Conservation (phyloP, 306 rosid species). For the Castanopsis chinensis region DNA sequence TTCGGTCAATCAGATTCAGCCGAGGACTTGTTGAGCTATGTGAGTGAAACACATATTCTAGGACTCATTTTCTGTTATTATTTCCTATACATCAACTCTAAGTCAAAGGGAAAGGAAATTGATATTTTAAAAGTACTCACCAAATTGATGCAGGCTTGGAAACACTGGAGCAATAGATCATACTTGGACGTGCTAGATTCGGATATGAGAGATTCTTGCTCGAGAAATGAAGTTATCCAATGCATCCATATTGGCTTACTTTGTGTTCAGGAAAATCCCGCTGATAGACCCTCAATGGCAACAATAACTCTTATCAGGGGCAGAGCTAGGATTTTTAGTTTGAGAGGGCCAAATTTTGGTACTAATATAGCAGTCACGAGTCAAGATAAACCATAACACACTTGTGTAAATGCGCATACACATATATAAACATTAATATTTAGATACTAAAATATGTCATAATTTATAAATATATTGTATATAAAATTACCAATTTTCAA, state of each 20-base stretch:
- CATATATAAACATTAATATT: no score
- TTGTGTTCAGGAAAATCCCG: conserved; percentile 33
- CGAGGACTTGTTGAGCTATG: background rate
- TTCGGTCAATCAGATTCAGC: background rate
- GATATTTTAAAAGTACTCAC: background rate
- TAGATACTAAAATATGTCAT: no score
- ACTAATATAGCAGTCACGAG: no score
- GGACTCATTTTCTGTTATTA: no score
- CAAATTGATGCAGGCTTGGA: conserved; percentile 29
- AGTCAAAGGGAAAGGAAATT: no score
- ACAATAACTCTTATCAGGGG: conserved; percentile 7
- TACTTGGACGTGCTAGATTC: conserved; percentile 20
- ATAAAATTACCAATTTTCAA: no score
- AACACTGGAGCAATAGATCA: conserved; percentile 24
- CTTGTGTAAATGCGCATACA: no score
- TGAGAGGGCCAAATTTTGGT: no score
- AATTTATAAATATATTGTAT: no score
- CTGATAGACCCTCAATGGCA: conserved; percentile 30
- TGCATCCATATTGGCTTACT: conserved; percentile 35
- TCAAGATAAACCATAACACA: no score
- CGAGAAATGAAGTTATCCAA: conserved; percentile 26
- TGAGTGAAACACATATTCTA: background rate
- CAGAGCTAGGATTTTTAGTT: no score
- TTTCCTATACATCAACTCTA: no score
- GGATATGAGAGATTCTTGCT: conserved; percentile 5